Base-by-base conservation (phyloP, 2,329 filamentous ascomycete species). In the Phaeoacremonium minimum region DNA sequence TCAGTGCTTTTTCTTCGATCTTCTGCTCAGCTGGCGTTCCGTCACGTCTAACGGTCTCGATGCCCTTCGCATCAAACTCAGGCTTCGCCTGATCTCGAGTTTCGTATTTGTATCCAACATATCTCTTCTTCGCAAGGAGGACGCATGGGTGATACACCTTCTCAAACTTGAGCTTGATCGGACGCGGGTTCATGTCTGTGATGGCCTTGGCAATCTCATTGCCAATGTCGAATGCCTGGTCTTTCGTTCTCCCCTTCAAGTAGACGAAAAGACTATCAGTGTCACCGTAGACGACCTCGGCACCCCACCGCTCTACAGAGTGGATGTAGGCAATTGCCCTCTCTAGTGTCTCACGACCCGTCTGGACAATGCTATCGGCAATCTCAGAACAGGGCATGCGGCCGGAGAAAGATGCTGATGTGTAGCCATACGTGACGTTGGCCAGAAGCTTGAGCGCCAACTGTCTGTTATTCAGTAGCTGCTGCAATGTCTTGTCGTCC, bases 371-470 rank as follows among this genome's bases (percentile, higher is more conserved):
- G 60, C 88, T 95, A 64, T 98, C 93, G 7, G 93, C 93, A 45
- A 98, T 95, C 59, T 98, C 93, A 2, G 89, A 88, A 58, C 93
- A 98, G 0, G 93, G 93, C 93, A 98, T 97, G 16, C 93, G 80
- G 0, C 93, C 93, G 0, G 91, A 97, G 59, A 96, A 98, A 0
- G 88, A 94, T 0, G 93, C 93, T 4, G 93, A 97, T 0, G 93
- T 93, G 61, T 98, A 98, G 9, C 93, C 93, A 53, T 98, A 98
- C 0, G 93, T 98, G 47, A 98, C 93, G 50, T 98, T 98, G n/a
- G 93, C 93, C 28, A 98, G 87, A 6, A 98, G 72, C 56, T 98
- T 98, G 17, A 98, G 73, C 0, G 93, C 93, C 4, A 98, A 70
- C 51, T 98, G 93, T 52, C 93, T 75, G 57, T 96, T 95, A 64